Evolutionary conservation across 2,329 filamentous ascomycete genomes (phyloP).

Genomic region (Trichoderma pleuroti): DNA sequence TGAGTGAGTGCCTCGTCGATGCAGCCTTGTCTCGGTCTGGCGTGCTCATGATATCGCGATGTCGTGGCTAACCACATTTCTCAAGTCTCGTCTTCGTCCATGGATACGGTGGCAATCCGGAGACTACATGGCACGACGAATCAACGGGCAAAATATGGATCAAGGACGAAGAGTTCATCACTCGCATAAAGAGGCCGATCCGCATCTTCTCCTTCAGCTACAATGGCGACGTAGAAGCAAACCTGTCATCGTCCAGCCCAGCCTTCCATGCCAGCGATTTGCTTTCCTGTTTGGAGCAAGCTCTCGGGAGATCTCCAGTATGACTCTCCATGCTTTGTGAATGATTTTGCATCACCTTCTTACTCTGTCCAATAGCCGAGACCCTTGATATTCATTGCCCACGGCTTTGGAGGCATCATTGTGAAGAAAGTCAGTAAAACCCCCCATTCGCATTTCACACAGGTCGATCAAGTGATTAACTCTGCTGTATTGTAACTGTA

Average conservation of each 20-base stretch:
- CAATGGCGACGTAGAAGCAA: constrained; percentile 26
- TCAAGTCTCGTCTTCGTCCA: constrained; percentile 26
- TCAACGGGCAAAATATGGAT: constrained; percentile 27
- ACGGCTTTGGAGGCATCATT: constrained; percentile 26
- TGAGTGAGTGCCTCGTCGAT: constrained; percentile 15
- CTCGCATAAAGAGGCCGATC: constrained; percentile 18
- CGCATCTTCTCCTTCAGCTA: constrained; percentile 26
- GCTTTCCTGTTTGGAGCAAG: constrained; percentile 21
- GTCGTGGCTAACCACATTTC: constrained; percentile 21
- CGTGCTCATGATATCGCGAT: neutral
- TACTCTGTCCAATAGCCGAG: constrained; percentile 16
- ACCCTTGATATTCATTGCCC: constrained; percentile 26
- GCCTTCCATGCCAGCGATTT: constrained; percentile 27
- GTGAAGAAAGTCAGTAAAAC: constrained; percentile 25
- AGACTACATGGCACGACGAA: constrained; percentile 26
- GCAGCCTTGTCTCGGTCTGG: neutral
- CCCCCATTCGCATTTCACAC: neutral
- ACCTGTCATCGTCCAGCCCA: constrained; percentile 26
- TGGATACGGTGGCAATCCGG: constrained; percentile 23
- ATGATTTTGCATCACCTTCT: neutral
- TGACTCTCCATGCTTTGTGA: neutral
- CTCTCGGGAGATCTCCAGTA: constrained; percentile 20
- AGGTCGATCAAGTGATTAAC: neutral
- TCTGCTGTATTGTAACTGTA: neutral
- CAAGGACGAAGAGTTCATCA: constrained; percentile 26